A percentile compares a stretch with the other conserved stretches of the same genome.
Evolutionary conservation across 345 rosid species (phyloP).

Genomic region (Hypericum androsaemum): DNA sequence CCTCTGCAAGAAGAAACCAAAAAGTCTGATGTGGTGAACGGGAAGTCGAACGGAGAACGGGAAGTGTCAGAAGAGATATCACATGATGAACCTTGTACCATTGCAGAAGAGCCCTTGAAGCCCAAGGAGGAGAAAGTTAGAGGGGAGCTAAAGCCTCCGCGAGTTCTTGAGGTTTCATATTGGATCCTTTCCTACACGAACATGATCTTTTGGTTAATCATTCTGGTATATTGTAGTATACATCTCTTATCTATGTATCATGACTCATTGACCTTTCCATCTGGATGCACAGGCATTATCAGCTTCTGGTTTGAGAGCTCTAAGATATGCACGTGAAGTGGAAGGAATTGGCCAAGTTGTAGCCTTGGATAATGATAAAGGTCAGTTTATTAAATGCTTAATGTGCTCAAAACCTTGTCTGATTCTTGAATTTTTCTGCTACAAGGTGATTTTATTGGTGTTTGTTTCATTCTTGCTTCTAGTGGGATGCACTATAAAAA

Average conservation of each 20-base stretch:
- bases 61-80: conserved; percentile 30
- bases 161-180: conserved; percentile 74
- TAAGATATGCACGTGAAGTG: conserved; percentile 88
- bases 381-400: conserved; percentile 23
- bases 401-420: not conserved
- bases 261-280: conserved; percentile 8
- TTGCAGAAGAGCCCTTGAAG: conserved; percentile 39
- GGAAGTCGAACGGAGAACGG: conserved; percentile 33
- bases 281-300: conserved; percentile 62
- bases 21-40: conserved; percentile 20
- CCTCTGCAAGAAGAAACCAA: conserved; percentile 24
- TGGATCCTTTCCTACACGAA: conserved; percentile 7
- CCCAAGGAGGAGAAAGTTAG: conserved; percentile 30
- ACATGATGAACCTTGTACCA: conserved; percentile 31
- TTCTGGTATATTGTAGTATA: not conserved
- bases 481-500: no score
- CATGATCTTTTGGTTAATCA: not conserved
- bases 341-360: conserved; percentile 91
- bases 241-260: conserved; percentile 1
- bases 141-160: conserved; percentile 64
- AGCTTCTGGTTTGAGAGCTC: conserved; percentile 91
- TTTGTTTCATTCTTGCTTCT: no score
- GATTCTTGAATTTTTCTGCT: not conserved
- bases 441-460: no score
- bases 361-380: conserved; percentile 91